A percentile compares a stretch with the other conserved stretches of the same genome.
phyloP scores from a whole-genome alignment of 2,329 filamentous ascomycete species.

The Byssothecium circinans region DNA sequence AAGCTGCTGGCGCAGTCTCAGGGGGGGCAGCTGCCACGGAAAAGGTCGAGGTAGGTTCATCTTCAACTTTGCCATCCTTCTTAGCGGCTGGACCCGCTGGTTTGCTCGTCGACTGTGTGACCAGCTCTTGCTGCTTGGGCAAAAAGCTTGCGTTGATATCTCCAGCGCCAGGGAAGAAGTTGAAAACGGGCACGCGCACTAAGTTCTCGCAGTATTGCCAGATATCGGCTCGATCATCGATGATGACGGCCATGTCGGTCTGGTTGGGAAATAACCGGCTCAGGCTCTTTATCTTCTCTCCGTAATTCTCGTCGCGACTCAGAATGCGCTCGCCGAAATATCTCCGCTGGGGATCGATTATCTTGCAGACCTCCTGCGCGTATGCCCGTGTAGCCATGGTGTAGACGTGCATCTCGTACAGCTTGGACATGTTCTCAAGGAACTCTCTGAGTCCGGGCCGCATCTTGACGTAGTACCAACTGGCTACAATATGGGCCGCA shows the following conservation, averaged over 20 bases:
- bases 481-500: conserved; percentile 38
- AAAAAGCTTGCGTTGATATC: conserved; percentile 98
- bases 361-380: conserved; percentile 84
- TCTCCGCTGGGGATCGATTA: conserved; percentile 86
- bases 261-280: conserved; percentile 92
- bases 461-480: conserved; percentile 97
- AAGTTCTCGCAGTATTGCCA: conserved; percentile 93
- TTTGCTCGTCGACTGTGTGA: conserved; percentile 28
- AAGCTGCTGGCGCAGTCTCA: conserved; percentile 18
- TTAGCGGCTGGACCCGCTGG: conserved; percentile 12
- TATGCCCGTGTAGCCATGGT: conserved; percentile 99
- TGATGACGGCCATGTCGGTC: conserved; percentile 99
- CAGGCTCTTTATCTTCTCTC: conserved; percentile 84
- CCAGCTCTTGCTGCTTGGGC: conserved; percentile 65
- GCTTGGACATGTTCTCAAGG: conserved; percentile 71
- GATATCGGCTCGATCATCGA: conserved; percentile 94
- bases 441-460: conserved; percentile 84
- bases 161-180: conserved; percentile 97
- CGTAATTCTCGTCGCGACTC: conserved; percentile 95
- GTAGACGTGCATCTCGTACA: conserved; percentile 97
- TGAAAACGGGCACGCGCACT: conserved; percentile 92
- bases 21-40: conserved; percentile 27
- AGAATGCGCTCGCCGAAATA: conserved; percentile 94
- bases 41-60: conserved; percentile 15
- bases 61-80: conserved; percentile 18